Percentiles rank a stretch among this genome's conserved stretches.
Evolutionary conservation across 306 rosid species (phyloP).

Genomic region (Casuarina cunninghamiana): DNA sequence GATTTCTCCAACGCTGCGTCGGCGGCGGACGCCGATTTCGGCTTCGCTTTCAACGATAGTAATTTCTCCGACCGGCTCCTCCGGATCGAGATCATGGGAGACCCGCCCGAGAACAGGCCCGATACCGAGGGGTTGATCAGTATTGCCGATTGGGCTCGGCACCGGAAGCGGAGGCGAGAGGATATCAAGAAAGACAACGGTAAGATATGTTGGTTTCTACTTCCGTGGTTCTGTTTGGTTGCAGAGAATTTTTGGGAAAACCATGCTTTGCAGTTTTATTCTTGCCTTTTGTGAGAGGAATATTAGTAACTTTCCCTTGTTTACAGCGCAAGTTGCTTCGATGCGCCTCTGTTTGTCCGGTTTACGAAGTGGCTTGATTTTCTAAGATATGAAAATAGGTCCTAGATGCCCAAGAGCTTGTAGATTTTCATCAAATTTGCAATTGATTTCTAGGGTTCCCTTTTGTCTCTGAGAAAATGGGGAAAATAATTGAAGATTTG

Average conservation of each 20-base stretch:
- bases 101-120: slow-evolving; percentile 45
- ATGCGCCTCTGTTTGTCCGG: background rate
- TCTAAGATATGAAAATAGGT: background rate
- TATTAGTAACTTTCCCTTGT: background rate
- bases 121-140: slow-evolving; percentile 60
- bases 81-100: slow-evolving; percentile 80
- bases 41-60: slow-evolving; percentile 90
- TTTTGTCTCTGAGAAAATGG: background rate
- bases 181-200: slow-evolving; percentile 76
- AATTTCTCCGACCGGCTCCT: slow-evolving; percentile 94
- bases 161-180: slow-evolving; percentile 87
- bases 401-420: background rate
- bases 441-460: slow-evolving; percentile 19
- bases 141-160: slow-evolving; percentile 90
- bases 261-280: background rate
- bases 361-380: background rate
- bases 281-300: background rate
- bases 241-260: background rate
- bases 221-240: background rate
- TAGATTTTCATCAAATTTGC: background rate
- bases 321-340: background rate
- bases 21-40: slow-evolving; percentile 75
- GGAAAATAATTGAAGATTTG: background rate
- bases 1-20: slow-evolving; percentile 51
- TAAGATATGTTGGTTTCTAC: slow-evolving; percentile 14